Evolutionary conservation across 2,329 filamentous ascomycete genomes (phyloP).

Genomic region (Scopulariopsis brevicaulis): DNA sequence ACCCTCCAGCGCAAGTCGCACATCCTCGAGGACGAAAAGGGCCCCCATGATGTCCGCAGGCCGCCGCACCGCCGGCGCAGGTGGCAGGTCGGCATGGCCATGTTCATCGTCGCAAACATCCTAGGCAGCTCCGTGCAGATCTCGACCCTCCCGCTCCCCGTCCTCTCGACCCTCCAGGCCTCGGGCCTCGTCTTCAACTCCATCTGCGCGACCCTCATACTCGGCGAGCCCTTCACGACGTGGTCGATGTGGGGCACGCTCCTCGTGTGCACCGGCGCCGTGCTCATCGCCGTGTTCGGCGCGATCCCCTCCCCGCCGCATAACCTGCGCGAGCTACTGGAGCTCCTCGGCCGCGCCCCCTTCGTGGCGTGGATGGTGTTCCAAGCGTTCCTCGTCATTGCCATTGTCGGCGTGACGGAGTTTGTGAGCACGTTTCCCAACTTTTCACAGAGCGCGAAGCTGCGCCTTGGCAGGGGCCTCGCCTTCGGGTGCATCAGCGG

Average conservation of each 20-base stretch:
- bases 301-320: conserved; percentile 90
- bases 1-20: conserved; percentile 97
- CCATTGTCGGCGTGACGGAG: conserved; percentile 54
- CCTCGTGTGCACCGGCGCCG: conserved; percentile 77
- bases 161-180: conserved; percentile 89
- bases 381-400: conserved; percentile 61
- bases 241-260: conserved; percentile 88
- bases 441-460: conserved; percentile 47
- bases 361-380: conserved; percentile 86
- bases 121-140: conserved; percentile 96
- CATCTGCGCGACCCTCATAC: conserved; percentile 85
- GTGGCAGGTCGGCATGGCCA: conserved; percentile 96
- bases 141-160: conserved; percentile 84
- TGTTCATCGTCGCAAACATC: conserved; percentile 92
- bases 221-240: conserved; percentile 86
- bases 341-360: conserved; percentile 57
- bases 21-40: conserved; percentile 92
- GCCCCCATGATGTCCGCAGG: conserved; percentile 62
- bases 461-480: conserved; percentile 71
- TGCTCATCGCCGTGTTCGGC: conserved; percentile 87
- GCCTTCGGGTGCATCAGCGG: conserved; percentile 85
- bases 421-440: conserved; percentile 27
- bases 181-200: conserved; percentile 98
- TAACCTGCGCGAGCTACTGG: conserved; percentile 69
- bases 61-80: conserved; percentile 81